These are phyloP conservation scores for Phyllosticta citribraziliensis DNA, from an alignment of 2,329 filamentous ascomycete genomes.

Conservation along the genomic window DNA sequence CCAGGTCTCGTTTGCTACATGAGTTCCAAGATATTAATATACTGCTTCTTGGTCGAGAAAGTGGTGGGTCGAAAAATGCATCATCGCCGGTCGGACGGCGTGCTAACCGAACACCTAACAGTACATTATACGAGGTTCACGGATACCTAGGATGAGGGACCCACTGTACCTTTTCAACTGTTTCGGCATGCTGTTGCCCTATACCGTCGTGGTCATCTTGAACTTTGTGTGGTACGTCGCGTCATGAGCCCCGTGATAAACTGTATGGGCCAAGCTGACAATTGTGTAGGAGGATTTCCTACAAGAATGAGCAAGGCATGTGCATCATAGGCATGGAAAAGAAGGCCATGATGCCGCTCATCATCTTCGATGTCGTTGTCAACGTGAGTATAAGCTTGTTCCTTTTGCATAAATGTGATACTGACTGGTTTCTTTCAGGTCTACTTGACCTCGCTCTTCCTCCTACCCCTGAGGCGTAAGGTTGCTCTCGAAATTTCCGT, in stretches of 20 bases:
- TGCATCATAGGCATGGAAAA: constrained; percentile 55
- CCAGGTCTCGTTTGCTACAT: constrained; percentile 9
- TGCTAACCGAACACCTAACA: not conserved
- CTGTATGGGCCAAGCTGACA: not conserved
- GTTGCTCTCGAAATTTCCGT: too few species aligned
- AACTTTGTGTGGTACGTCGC: constrained; percentile 2
- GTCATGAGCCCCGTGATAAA: not conserved
- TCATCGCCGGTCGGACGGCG: too few species aligned
- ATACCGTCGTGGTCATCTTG: constrained; percentile 1
- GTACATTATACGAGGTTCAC: constrained; percentile 5
- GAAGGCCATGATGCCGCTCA: constrained; percentile 50
- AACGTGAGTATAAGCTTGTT: constrained; percentile 30
- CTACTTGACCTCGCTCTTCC: constrained; percentile 54
- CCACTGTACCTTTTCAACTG: constrained; percentile 8
- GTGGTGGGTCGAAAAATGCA: not conserved
- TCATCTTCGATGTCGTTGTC: constrained; percentile 50
- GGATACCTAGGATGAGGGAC: constrained; percentile 2
- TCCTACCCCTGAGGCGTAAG: constrained; percentile 44
- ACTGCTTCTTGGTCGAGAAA: constrained; percentile 8
- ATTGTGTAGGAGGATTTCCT: constrained; percentile 44
- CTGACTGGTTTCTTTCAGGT: constrained; percentile 18
- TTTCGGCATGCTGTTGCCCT: constrained; percentile 1
- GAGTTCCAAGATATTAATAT: constrained; percentile 7
- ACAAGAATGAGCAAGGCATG: constrained; percentile 34
- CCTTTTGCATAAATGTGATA: not conserved